Evolutionary conservation across 768 basidiomycete species (phyloP).

Genomic region (Clavaria fumosa): DNA sequence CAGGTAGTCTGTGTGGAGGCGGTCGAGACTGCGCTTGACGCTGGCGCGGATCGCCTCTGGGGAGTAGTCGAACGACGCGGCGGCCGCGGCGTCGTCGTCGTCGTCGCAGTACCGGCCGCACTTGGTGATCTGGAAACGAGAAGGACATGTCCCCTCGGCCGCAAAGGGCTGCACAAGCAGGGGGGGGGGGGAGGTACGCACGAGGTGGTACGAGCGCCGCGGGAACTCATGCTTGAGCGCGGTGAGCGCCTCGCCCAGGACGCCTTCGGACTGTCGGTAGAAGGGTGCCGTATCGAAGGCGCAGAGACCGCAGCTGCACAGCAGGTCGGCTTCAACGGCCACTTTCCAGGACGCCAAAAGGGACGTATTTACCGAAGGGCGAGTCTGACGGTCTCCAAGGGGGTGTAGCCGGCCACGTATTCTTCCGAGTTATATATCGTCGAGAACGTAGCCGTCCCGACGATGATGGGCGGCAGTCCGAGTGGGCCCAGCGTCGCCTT

Average conservation of each 20-base stretch:
- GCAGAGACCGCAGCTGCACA: slow-evolving; percentile 57
- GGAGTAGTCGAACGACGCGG: slow-evolving; percentile 55
- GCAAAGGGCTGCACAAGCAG: background rate
- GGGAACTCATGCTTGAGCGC: slow-evolving; percentile 55
- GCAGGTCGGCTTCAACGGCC: background rate
- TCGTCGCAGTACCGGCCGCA: slow-evolving; percentile 74
- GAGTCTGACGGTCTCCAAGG: slow-evolving; percentile 53
- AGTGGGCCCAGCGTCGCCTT: slow-evolving; percentile 19
- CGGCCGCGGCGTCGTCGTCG: slow-evolving; percentile 28
- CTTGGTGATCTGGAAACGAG: slow-evolving; percentile 54
- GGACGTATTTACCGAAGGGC: slow-evolving; percentile 50
- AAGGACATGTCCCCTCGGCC: background rate
- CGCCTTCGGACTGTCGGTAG: slow-evolving; percentile 68
- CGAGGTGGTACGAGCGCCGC: slow-evolving; percentile 61
- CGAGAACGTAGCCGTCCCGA: slow-evolving; percentile 61
- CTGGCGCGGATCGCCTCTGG: slow-evolving; percentile 49
- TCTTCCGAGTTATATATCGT: slow-evolving; percentile 49
- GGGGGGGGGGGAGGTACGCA: slow-evolving; percentile 18
- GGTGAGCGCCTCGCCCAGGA: slow-evolving; percentile 52
- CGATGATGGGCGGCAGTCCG: slow-evolving; percentile 36
- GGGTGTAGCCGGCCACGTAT: slow-evolving; percentile 36
- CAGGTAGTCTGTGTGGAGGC: slow-evolving; percentile 62
- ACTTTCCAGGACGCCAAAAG: background rate
- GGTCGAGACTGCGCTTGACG: slow-evolving; percentile 47
- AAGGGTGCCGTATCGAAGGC: slow-evolving; percentile 75